Evolutionary conservation across 1,284 basidiomycete genomes (phyloP), one percentile per base, ranked within the genome.

Genomic region (Sporisorium reilianum): DNA sequence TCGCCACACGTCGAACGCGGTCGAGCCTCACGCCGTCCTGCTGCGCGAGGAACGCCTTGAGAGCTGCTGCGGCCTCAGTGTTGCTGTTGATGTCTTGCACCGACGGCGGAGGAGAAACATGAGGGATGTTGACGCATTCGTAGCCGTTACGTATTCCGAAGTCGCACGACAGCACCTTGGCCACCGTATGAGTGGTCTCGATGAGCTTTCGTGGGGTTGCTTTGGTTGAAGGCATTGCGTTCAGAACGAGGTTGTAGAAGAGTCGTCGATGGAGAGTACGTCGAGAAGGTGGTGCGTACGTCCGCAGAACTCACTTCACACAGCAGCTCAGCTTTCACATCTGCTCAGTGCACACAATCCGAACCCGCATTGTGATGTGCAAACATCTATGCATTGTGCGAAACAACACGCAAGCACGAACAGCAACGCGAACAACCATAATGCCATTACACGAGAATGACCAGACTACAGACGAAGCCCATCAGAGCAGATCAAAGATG

Each of bases 401-500:
- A 34, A 10, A 6, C 22, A 16, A 9, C 16, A 20, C 32, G 26
- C 2, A 12, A 32, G 14, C 7, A 22, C n/a, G n/a, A n/a, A n/a
- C n/a, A n/a, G n/a, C n/a, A n/a, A n/a, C n/a, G n/a, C 9, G 5
- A 16, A n/a, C 6, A 48, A 44, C 9, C 12, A 20, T 11, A 52
- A 34, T 50, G 22, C 7, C 20, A 30, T 42, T 42, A 8, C n/a
- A 30, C 2, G 10, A n/a, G 28, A 40, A 38, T 4, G 45, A 42
- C 30, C 1, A 40, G 2, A 42, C 2, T 3, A 32, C 9, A 9
- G 28, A 18, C 6, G 36, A 28, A 8, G 14, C 18, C 16, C 16
- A 18, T 36, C 56, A 80, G 10, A 81, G 69, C 32, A 81, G 53
- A 34, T 81, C 78, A 32, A 81, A 81, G 25, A 80, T 51, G 36